Evolutionary conservation across 768 basidiomycete species (phyloP).

Genomic region (Hygrocybe punicea): DNA sequence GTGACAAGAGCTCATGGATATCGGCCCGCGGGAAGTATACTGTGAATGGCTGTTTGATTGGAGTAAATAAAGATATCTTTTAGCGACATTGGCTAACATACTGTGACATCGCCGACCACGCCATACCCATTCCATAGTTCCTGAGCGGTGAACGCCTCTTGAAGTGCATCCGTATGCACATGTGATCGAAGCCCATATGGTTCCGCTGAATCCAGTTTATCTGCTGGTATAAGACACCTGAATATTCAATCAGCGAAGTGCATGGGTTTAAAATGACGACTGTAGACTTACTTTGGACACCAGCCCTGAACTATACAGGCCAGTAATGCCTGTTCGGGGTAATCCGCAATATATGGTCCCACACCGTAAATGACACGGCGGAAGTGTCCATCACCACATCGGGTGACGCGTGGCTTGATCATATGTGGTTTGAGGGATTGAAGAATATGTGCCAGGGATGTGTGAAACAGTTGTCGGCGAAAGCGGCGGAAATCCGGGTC

Average conservation of each 20-base stretch:
- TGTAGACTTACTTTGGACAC: constrained; percentile 26
- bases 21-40: constrained; percentile 23
- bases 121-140: not conserved
- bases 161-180: not conserved
- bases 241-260: not conserved
- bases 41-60: constrained; percentile 2
- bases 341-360: constrained; percentile 30
- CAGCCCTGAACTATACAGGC: constrained; percentile 23
- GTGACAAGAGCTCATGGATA: constrained; percentile 33
- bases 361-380: constrained; percentile 21
- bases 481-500: constrained; percentile 19
- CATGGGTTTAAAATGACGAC: not conserved
- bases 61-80: not conserved
- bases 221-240: constrained; percentile 13
- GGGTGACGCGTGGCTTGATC: constrained; percentile 21
- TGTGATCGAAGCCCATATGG: not conserved
- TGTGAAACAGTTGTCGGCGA: constrained; percentile 24
- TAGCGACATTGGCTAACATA: not conserved
- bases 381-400: constrained; percentile 28
- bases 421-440: constrained; percentile 21
- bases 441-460: constrained; percentile 16
- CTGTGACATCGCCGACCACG: not conserved
- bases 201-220: constrained; percentile 11
- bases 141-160: not conserved
- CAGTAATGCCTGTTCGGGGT: constrained; percentile 25